Evolutionary conservation across 805 yeast species (phyloP), one percentile per base, ranked within the genome.

Genomic region (Ogataea trehaloabstinens): DNA sequence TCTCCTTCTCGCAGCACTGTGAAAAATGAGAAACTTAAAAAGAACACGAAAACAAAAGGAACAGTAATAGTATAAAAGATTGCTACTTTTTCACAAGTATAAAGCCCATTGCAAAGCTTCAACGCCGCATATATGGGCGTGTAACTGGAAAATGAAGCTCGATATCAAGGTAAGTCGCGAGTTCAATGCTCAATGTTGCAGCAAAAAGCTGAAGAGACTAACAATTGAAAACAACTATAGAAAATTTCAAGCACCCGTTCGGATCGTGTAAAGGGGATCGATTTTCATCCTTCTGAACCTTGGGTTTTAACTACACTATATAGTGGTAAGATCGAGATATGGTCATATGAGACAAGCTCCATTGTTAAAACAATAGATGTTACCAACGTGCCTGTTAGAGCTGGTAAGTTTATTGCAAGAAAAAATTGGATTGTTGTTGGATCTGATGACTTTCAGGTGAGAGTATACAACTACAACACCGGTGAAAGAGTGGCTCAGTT

Each of bases 381-480:
- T 38, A 84, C 96, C n/a, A 90, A 88, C 53, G 80, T 90, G 44
- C 99, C 99, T 3, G 91, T 91, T 5, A 83, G 99, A 63, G 85
- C 97, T 10, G 97, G 98, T 55, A 82, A 82, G 52, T 93, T 93
- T 57, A 81, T 93, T 59, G 93, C 98, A 16, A 80, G 98, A 56
- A 93, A 91, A 70, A 90, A 89, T 67, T 93, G 99, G 99, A 78
- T 95, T 56, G 84, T 90, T 42, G 89, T 89, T 28, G 99, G 99
- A 20, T 78, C 95, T 37, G 99, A 93, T 62, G 99, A 93, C 66
- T 91, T 86, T 74, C 91, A 85, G 60, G 70, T 93, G 42, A 80
- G 99, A 57, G 95, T 93, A 21, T 93, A 79, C 73, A 93, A 93
- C 66, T 89, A 87, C 71, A 88, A 88, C 66, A 93, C 99, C 15